phyloP scores from a whole-genome alignment of 2,329 filamentous ascomycete genomes.

The Sporothrix brasiliensis region DNA sequence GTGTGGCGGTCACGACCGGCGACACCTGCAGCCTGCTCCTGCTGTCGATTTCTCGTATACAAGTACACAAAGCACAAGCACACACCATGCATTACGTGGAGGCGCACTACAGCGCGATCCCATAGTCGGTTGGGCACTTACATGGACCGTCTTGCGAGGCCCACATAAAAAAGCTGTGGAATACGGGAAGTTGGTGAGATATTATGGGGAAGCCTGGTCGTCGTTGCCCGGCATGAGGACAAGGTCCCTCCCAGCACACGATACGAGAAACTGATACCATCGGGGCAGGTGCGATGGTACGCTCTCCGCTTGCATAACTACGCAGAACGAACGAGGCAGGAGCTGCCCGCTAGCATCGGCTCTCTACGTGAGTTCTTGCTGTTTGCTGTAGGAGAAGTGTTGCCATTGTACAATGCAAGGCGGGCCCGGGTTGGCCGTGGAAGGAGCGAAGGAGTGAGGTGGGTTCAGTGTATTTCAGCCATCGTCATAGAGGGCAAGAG shows the following conservation, averaged over 20 bases:
- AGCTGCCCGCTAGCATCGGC: neutral
- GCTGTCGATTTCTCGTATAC: constrained; percentile 3
- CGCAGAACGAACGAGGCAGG: constrained; percentile 7
- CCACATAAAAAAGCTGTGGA: constrained; percentile 20
- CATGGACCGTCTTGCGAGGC: constrained; percentile 1
- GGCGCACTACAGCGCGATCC: neutral
- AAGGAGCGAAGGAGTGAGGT: constrained; percentile 5
- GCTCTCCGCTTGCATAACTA: neutral
- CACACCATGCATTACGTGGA: neutral
- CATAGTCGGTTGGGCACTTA: neutral
- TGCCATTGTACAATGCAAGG: neutral
- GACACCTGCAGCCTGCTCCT: constrained; percentile 5
- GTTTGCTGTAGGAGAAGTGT: neutral
- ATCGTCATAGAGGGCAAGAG: neutral
- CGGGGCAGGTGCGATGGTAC: neutral
- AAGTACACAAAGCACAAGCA: neutral
- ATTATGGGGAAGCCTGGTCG: constrained; percentile 26
- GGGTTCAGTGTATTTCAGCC: constrained; percentile 6
- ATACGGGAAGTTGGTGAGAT: constrained; percentile 28
- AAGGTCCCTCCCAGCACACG: neutral
- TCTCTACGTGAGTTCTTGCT: neutral
- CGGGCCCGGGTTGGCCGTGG: neutral
- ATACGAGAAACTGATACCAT: constrained; percentile 13
- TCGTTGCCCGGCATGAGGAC: constrained; percentile 10
- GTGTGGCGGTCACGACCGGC: constrained; percentile 16